Base-by-base conservation (phyloP, 2,329 filamentous ascomycete species). In the Emmonsiellopsis sp. region DNA sequence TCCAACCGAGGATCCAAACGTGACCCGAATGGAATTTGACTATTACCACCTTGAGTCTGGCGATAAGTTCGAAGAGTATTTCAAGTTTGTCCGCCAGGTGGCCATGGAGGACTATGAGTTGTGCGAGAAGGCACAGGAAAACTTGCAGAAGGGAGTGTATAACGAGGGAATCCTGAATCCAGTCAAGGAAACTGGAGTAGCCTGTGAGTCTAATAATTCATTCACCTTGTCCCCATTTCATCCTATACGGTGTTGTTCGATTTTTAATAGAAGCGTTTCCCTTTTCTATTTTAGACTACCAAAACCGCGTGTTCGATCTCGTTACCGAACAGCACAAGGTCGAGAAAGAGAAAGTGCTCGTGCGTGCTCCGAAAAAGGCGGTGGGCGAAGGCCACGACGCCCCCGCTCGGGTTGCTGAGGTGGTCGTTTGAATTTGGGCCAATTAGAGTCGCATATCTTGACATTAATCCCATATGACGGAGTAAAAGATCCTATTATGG, bases 11-110 rank as follows among this genome's bases (percentile, higher is more conserved):
- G 70, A 77, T 26, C 77, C 79, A 0, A 70, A 72, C 0, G 66
- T 77, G 15, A 76, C 75, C 0, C 68, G 76, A 11, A 81, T 81
- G 78, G 78, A 81, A 58, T 82, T 82, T 55, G 79, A 81, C 59
- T 82, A 82, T 57, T 81, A 80, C 58, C 77, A 81, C 54, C 58
- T 70, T 32, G 75, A 73, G 35, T 69, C 66, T 0, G 76, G 73
- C 6, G 73, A 78, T n/a, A 75, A 76, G 46, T 81, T 81, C 55
- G 76, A 80, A 54, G 72, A 78, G 5, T 81, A 81, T 58, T 81
- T 71, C 60, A 76, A 73, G 42, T 81, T 81, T 51, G 77, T 80
- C 3, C 68, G 79, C 2, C 77, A 79, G 56, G 79, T 82, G 2
- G 78, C 78, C 0, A 62, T 79, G 54, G 79, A 81, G 56, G 79